Base-by-base conservation (phyloP, 441 rosid genomes). In the Arabidopsis lyrata region DNA sequence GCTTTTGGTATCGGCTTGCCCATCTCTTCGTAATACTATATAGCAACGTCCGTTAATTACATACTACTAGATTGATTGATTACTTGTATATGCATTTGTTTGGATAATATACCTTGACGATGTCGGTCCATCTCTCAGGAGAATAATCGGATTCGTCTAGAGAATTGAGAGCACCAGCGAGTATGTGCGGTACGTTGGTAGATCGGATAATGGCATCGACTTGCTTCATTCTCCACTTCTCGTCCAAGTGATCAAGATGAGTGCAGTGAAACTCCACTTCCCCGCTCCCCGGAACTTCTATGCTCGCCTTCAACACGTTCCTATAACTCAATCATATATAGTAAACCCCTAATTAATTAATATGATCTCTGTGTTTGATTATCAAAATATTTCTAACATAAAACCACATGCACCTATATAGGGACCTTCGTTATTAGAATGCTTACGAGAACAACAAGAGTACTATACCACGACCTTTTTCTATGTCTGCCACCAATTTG, bases 211-310 rank as follows among this genome's bases (percentile, higher is more conserved):
- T 87, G 6, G 97, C 88, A 67, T 87, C 78, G 5, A 94, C 83
- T 77, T 94, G 99, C 84, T 91, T 94, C 99, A 91, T 94, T 72
- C 97, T 68, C 99, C 99, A 94, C 10, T 67, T 84, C 78, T 94
- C 99, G 39, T 91, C 95, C 6, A 94, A 90, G 83, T 91, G 99
- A 66, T 94, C 99, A 6, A 91, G 88, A 79, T 83, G 92, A 12
- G 97, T 94, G 82, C 97, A 94, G 53, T 92, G 86, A 84, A 94
- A 87, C 72, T 89, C 83, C 22, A 94, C 81, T 72, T 94, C 97
- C 64, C 99, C 99, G 13, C 76, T 54, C 65, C 86, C 72, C 0
- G 97, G 97, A 68, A 90, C 95, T 15, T 87, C 96, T 15, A 94
- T 81, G 0, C 85, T 87, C 16, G 95, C 94, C 90, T 88, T 94